A percentile compares a stretch with the other conserved stretches of the same genome.
These are phyloP conservation scores for Apiotrichum veenhuisii DNA, from an alignment of 1,284 basidiomycete genomes.

Conservation along the genomic window DNA sequence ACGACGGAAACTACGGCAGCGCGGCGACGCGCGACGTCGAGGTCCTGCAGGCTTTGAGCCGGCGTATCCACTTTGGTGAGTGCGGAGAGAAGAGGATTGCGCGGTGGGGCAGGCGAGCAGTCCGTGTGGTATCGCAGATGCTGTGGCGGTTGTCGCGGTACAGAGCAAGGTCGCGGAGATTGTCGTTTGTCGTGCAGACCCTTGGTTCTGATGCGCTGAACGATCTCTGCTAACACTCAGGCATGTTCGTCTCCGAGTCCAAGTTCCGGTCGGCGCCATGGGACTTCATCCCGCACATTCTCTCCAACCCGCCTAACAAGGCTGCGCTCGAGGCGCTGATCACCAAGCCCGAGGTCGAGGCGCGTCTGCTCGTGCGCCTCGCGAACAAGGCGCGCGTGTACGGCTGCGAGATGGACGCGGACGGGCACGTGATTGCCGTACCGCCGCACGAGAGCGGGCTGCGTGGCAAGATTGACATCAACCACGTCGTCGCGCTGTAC, in stretches of 20 bases:
- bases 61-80: slow-evolving; percentile 94
- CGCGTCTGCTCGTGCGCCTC: slow-evolving; percentile 75
- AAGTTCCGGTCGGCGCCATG: slow-evolving; percentile 84
- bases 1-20: slow-evolving; percentile 92
- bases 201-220: too few species aligned
- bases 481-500: slow-evolving; percentile 88
- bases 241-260: slow-evolving; percentile 97
- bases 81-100: too few species aligned
- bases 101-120: too few species aligned
- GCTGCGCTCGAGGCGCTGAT: slow-evolving; percentile 76
- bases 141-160: too few species aligned
- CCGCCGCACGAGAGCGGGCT: slow-evolving; percentile 32
- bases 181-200: too few species aligned
- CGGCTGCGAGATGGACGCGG: slow-evolving; percentile 79
- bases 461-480: slow-evolving; percentile 76
- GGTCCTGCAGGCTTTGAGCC: slow-evolving; percentile 85
- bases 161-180: too few species aligned
- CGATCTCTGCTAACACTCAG: slow-evolving; percentile 57
- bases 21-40: slow-evolving; percentile 92
- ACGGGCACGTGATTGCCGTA: slow-evolving; percentile 57
- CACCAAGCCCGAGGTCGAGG: slow-evolving; percentile 94
- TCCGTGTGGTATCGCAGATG: too few species aligned
- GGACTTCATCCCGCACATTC: slow-evolving; percentile 87
- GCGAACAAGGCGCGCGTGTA: slow-evolving; percentile 90
- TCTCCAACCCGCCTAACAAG: slow-evolving; percentile 61